Percentiles rank a stretch among this genome's conserved stretches.
Evolutionary conservation across 495 filamentous ascomycete genomes (phyloP).

Genomic region (Podospora comata): DNA sequence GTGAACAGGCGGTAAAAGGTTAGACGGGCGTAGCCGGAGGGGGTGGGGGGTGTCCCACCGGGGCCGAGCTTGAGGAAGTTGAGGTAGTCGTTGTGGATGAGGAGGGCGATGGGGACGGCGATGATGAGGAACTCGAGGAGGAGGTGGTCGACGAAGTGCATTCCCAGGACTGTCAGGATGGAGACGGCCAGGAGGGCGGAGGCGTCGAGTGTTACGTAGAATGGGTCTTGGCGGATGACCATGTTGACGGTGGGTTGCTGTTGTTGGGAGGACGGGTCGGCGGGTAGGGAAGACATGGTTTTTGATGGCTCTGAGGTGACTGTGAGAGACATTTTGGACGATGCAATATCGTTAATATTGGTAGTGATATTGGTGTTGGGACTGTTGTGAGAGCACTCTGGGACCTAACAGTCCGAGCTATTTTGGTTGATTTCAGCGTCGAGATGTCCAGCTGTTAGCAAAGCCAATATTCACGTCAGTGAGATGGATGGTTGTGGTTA

Average conservation of each 20-base stretch:
- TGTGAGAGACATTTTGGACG: constrained; percentile 29
- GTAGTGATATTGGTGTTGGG: background rate
- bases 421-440: background rate
- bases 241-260: constrained; percentile 31
- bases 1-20: constrained; percentile 57
- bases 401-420: background rate
- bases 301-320: constrained; percentile 27
- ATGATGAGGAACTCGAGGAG: constrained; percentile 49
- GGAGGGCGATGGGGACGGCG: constrained; percentile 49
- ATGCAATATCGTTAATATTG: background rate
- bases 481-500: background rate
- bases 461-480: background rate
- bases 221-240: constrained; percentile 48
- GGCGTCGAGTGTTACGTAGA: constrained; percentile 49
- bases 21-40: constrained; percentile 68
- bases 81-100: constrained; percentile 70
- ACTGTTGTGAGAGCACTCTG: background rate
- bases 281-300: background rate
- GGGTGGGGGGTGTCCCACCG: constrained; percentile 73
- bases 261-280: constrained; percentile 6
- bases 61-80: constrained; percentile 75
- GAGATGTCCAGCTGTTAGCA: background rate
- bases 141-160: constrained; percentile 46
- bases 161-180: constrained; percentile 44
- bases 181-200: constrained; percentile 42